Evolutionary conservation across 768 basidiomycete genomes (phyloP), one percentile per base, ranked within the genome.

Genomic region (Phallus indusiatus): DNA sequence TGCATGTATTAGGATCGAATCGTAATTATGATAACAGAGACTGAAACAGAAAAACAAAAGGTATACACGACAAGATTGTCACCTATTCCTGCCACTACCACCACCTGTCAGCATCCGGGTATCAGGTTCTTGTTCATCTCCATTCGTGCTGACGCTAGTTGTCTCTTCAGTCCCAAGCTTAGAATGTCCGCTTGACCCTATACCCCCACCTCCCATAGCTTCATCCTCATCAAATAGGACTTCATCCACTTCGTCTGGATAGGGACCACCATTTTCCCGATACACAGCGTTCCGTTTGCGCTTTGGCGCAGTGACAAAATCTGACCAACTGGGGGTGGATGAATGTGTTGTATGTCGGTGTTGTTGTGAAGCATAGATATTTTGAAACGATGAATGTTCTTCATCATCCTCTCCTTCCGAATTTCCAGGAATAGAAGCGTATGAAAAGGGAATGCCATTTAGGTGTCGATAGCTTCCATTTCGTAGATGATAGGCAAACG

Each of bases 401-500:
- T 59, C 58, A 36, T 62, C 61, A n/a, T 54, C 83, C 60, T 68
- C 70, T 47, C 82, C 85, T 12, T 86, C 84, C 47, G 82, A 81
- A 59, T 72, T 70, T 53, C 78, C 63, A 47, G 74, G 66, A 36
- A 69, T 62, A 24, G 62, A 60, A 49, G 77, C 71, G 54, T 79
- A 77, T 21, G 74, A 69, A 22, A 71, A 65, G 60, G 68, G 64
- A 54, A 71, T 68, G 48, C 71, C 20, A 12, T 11, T 48, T n/a
- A 33, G 50, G 37, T 34, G 55, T 8, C 68, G 2, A 68, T 94
- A 97, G 21, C 90, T 88, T 50, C 93, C 90, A 66, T 87, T 87
- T 49, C 94, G 89, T 55, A 98, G 85, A 70, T 97, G 96, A 1
- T 82, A 76, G 2, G 93, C 94, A 70, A 90, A 97, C 14, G 95